These are phyloP conservation scores for Cyclotella distinguenda DNA, from an alignment of 108 stramenopile species.

Conservation along the genomic window DNA sequence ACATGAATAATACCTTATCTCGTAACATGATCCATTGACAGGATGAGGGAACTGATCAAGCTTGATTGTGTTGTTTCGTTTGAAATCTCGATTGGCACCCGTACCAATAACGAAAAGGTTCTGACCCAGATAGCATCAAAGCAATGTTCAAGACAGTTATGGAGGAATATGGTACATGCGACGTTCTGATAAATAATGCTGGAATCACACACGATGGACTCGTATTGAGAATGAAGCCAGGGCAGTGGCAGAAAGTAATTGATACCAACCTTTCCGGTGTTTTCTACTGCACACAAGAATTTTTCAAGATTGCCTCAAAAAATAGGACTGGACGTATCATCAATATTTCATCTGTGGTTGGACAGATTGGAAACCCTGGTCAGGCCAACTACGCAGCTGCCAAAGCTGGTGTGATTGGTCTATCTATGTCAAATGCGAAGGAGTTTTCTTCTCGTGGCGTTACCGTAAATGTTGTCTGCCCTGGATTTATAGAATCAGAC, in stretches of 20 bases:
- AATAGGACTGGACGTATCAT: slow-evolving; percentile 94
- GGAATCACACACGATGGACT: slow-evolving; percentile 93
- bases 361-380: slow-evolving; percentile 95
- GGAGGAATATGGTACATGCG: slow-evolving; percentile 81
- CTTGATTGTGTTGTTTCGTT: no score
- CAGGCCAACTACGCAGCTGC: slow-evolving; percentile 95
- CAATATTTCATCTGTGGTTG: slow-evolving; percentile 96
- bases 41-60: no score
- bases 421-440: slow-evolving; percentile 89
- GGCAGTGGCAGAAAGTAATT: slow-evolving; percentile 93
- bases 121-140: slow-evolving; percentile 76
- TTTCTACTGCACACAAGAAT: slow-evolving; percentile 94
- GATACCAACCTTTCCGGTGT: slow-evolving; percentile 95
- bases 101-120: slow-evolving; percentile 39
- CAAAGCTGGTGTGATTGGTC: slow-evolving; percentile 90
- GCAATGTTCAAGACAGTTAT: slow-evolving; percentile 73
- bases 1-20: background rate
- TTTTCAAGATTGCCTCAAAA: slow-evolving; percentile 84
- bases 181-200: slow-evolving; percentile 96
- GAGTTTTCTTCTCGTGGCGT: slow-evolving; percentile 83
- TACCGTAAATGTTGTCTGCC: slow-evolving; percentile 86
- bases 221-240: slow-evolving; percentile 94
- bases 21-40: no score
- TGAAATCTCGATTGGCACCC: no score
- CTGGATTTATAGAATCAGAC: slow-evolving; percentile 89